phyloP scores from a whole-genome alignment of 2,329 filamentous ascomycete species.

The Aureobasidium pullulans region DNA sequence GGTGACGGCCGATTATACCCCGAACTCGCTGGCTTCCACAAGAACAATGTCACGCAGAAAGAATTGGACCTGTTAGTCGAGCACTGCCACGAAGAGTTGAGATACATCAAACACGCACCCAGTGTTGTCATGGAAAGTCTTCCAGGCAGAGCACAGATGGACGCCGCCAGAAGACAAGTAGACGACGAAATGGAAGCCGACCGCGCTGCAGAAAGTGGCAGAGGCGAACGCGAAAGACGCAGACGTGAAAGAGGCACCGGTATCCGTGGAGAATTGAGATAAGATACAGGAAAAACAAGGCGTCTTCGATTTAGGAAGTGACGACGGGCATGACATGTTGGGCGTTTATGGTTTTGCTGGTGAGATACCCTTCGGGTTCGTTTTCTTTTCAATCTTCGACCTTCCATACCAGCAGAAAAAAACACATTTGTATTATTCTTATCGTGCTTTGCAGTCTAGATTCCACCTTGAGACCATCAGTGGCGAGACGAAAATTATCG shows the following conservation, averaged over 20 bases:
- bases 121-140: conserved; percentile 80
- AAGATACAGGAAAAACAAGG: background rate
- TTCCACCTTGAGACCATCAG: too few relatives aligned
- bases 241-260: conserved; percentile 39
- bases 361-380: too few relatives aligned
- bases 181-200: conserved; percentile 62
- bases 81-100: conserved; percentile 74
- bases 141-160: conserved; percentile 59
- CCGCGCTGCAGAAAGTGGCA: conserved; percentile 53
- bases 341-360: too few relatives aligned
- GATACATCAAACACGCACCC: conserved; percentile 76
- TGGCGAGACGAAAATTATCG: too few relatives aligned
- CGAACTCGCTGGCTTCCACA: conserved; percentile 69
- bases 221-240: conserved; percentile 39
- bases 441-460: too few relatives aligned
- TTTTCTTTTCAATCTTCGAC: too few relatives aligned
- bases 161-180: conserved; percentile 56
- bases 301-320: background rate
- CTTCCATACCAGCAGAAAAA: too few relatives aligned
- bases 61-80: conserved; percentile 67
- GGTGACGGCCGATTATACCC: conserved; percentile 66
- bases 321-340: too few relatives aligned
- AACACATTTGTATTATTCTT: too few relatives aligned
- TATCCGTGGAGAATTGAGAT: conserved; percentile 35
- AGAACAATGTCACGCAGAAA: conserved; percentile 67